Conservation (phyloP, 805 yeast species). For the Barnettozyma salicaria region DNA sequence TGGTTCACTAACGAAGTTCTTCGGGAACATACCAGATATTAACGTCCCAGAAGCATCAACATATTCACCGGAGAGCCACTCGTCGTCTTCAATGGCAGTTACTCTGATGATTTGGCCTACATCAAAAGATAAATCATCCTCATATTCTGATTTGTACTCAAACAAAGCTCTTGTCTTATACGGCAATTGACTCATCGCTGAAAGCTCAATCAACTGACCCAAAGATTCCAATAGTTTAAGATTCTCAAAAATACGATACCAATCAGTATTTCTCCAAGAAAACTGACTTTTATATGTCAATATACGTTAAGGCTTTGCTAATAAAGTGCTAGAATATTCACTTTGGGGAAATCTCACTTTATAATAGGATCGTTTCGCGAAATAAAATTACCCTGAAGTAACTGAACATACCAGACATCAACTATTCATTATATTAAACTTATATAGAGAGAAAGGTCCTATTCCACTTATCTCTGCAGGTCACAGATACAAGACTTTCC, state of each 20-base stretch:
- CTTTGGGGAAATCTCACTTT: too few relatives aligned
- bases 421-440: too few relatives aligned
- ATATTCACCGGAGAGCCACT: constrained; percentile 80
- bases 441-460: too few relatives aligned
- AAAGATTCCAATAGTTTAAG: too few relatives aligned
- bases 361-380: too few relatives aligned
- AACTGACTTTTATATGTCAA: too few relatives aligned
- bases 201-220: too few relatives aligned
- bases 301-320: too few relatives aligned
- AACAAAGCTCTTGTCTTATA: constrained; percentile 64
- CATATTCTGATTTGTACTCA: constrained; percentile 64
- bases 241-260: too few relatives aligned
- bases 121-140: constrained; percentile 74
- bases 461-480: constrained; percentile 43
- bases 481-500: constrained; percentile 65
- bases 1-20: constrained; percentile 56
- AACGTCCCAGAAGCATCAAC: constrained; percentile 34
- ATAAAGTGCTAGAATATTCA: too few relatives aligned
- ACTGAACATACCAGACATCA: background rate
- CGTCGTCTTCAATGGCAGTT: constrained; percentile 77
- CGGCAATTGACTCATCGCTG: constrained; percentile 34
- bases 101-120: constrained; percentile 70
- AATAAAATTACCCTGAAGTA: too few relatives aligned
- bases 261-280: too few relatives aligned
- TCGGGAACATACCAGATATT: constrained; percentile 79